Base-by-base conservation (phyloP, 441 rosid species). In the Macaranga tanarius region DNA sequence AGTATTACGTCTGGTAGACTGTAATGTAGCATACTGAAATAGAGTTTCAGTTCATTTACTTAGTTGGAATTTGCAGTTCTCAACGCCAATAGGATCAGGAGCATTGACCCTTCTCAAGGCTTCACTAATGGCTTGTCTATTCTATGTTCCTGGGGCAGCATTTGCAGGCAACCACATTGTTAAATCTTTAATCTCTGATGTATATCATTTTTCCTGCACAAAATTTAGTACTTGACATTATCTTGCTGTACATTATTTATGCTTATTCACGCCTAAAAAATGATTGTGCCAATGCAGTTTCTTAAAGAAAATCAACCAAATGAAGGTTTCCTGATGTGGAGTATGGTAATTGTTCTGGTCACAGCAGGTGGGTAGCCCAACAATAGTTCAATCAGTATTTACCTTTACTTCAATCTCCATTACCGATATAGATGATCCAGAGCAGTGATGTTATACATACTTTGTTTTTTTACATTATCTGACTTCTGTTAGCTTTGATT, bases 271-370 rank as follows among this genome's bases (percentile, higher is more conserved):
- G 45, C 45, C 42, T 2, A 42, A 42, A 2, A 42, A 7, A 42
- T 31, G 11, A 42, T 42, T 42, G 45, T 42, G 9, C 11, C 34
- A 38, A 13, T 65, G 74, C 75, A 79, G 83, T 75, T 77, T 69
- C 54, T 75, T 55, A 70, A 67, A 62, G 72, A 70, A 70, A 72
- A 74, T 51, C 79, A 79, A 72, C 85, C 79, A 34, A 69, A 52
- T 58, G 83, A 77, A 79, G 79, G 78, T 62, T 82, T 79, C 69
- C 71, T 79, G 67, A 77, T 82, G 79, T 79, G 83, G 79, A 77
- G 79, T 60, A 50, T 79, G 78, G 81, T 75, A 10, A 79, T 79
- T 62, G 83, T 64, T 73, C 72, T 79, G 50, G 42, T 77, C 64
- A 75, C 72, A 28, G 72, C 81, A 61, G 71, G 79, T 77, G 73